Base-by-base conservation (phyloP, 2,329 filamentous ascomycete genomes). In the Cryphonectria parasitica region DNA sequence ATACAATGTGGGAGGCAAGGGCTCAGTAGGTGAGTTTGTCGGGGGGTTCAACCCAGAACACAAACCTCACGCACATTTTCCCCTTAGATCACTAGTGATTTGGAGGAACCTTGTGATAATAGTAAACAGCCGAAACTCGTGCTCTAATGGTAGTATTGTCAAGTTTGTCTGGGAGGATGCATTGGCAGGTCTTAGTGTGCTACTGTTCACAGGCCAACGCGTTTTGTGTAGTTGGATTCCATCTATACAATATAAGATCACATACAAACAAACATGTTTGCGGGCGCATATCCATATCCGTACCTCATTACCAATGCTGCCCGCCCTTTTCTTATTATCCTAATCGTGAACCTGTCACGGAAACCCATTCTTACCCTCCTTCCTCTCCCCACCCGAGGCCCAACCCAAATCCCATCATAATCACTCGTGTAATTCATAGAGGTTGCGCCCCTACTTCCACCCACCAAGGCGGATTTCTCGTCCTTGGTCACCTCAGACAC, bases 401-500 rank as follows among this genome's bases (percentile, higher is more conserved):
- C 22, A n/a, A 19, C 45, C 45, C 45, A 19, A 49, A 8, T 49
- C 22, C 45, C 22, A 49, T 69, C 63, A 28, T 68, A 15, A 60
- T 0, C n/a, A 28, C 52, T 67, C 45, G 66, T 67, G 66, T 70
- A 49, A 52, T 60, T 7, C 15, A 67, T 64, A 60, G 56, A 25
- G 66, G 56, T 28, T 25, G 43, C 31, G 25, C 17, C 54, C 49
- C 22, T 54, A 22, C 19, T 49, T 25, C 49, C 4, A 54, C n/a
- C 49, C 13, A 54, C 2, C n/a, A n/a, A 54, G 49, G 10, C 7
- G 3, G 22, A 25, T 7, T 5, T 28, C 13, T 36, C 41, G 58
- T 49, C 19, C 43, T n/a, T 22, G 8, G 34, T 11, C 19, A 11
- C 25, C 71, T 80, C 81, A 86, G 64, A 84, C 86, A 74, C 83